These are phyloP conservation scores for Claviceps sp. DNA, from an alignment of 2,329 filamentous ascomycete species.

Conservation along the genomic window DNA sequence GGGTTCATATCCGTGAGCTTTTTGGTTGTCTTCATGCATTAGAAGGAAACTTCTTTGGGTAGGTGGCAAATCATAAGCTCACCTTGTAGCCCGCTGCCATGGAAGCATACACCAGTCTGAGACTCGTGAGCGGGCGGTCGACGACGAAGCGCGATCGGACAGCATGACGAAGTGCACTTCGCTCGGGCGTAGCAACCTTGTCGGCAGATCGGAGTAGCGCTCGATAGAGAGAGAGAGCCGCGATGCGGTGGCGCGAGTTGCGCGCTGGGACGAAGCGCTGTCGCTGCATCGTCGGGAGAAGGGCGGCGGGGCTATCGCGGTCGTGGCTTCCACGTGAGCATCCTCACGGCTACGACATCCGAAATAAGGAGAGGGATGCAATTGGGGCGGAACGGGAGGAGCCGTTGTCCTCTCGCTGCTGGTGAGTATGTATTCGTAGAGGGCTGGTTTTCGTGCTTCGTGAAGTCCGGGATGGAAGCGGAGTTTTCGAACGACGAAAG, in stretches of 20 bases:
- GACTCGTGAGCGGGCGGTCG: constrained; percentile 44
- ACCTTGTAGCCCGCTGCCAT: constrained; percentile 59
- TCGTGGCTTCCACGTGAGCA: background rate
- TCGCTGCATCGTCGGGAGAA: constrained; percentile 13
- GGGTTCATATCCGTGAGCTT: background rate
- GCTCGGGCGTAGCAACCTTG: constrained; percentile 37
- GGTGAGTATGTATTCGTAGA: no score
- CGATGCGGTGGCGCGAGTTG: constrained; percentile 38
- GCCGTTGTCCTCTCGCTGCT: background rate
- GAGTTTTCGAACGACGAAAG: no score
- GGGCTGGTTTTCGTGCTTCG: no score
- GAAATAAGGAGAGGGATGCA: background rate
- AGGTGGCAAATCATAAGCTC: no score
- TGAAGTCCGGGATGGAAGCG: no score
- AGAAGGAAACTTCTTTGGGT: background rate
- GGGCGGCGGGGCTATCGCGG: background rate
- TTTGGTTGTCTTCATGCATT: background rate
- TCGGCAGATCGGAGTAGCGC: constrained; percentile 49
- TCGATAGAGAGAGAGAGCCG: constrained; percentile 57
- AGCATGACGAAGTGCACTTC: constrained; percentile 26
- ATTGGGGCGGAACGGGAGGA: no score
- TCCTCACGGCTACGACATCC: background rate
- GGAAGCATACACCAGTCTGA: constrained; percentile 45
- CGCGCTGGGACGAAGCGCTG: constrained; percentile 31
- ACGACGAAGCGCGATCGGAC: constrained; percentile 49